A percentile compares a stretch with the other conserved stretches of the same genome.
Conservation (phyloP, 371 early-diverging fungal genomes). For the Saksenaea oblongispora region DNA sequence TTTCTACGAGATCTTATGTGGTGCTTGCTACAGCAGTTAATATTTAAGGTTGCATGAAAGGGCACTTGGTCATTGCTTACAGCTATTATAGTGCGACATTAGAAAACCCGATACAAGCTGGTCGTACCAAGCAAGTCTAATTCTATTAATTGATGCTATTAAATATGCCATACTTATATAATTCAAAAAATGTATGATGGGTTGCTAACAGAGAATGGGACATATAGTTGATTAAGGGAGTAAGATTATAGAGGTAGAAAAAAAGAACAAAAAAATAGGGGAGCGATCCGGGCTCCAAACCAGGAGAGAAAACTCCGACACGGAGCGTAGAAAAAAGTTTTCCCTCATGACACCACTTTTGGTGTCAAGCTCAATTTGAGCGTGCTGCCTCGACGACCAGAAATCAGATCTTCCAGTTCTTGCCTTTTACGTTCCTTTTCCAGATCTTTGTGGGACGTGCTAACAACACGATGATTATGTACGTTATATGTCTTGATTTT, state of each 20-base stretch:
- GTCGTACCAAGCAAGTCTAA: neutral
- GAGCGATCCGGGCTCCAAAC: neutral
- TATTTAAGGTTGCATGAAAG: neutral
- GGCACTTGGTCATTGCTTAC: neutral
- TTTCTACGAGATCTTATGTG: too few relatives aligned
- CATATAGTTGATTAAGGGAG: neutral
- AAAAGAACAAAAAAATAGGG: neutral
- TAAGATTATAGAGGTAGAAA: neutral
- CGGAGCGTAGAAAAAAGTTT: constrained; percentile 3
- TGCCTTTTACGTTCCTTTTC: constrained; percentile 36
- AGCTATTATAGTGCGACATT: neutral
- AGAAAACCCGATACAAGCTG: neutral
- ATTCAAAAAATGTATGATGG: neutral
- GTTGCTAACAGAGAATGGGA: neutral
- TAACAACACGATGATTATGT: constrained; percentile 6
- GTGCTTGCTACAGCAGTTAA: neutral
- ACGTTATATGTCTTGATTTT: constrained; percentile 19
- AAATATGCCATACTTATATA: constrained; percentile 4
- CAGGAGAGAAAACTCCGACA: neutral
- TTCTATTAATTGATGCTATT: constrained; percentile 1
- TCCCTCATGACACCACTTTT: constrained; percentile 19
- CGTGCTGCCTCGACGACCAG: constrained; percentile 46
- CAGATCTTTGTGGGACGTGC: constrained; percentile 14
- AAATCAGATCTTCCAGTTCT: constrained; percentile 47
- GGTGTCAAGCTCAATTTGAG: constrained; percentile 48